These are phyloP conservation scores for Amanita thiersii DNA, from an alignment of 768 basidiomycete genomes.

Conservation along the genomic window DNA sequence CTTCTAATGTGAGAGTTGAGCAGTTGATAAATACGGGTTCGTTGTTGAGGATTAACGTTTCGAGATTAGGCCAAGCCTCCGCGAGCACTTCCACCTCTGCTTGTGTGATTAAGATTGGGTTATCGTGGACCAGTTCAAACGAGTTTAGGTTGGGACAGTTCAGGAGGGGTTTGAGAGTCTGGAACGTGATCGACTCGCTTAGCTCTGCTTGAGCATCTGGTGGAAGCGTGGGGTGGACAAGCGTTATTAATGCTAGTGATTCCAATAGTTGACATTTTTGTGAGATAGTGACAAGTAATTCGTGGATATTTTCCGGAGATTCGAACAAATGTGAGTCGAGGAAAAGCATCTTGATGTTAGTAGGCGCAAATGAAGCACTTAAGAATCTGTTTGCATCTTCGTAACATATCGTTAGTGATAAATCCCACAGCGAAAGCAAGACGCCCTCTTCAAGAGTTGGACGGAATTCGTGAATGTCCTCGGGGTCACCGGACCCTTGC, in stretches of 20 bases:
- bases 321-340: slow-evolving; percentile 42
- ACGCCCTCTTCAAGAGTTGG: slow-evolving; percentile 39
- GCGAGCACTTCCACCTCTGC: slow-evolving; percentile 40
- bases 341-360: slow-evolving; percentile 41
- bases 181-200: slow-evolving; percentile 19
- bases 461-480: slow-evolving; percentile 34
- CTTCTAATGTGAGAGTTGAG: slow-evolving; percentile 26
- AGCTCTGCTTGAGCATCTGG: slow-evolving; percentile 14
- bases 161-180: slow-evolving; percentile 27
- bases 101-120: slow-evolving; percentile 27
- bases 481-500: slow-evolving; percentile 38
- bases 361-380: slow-evolving; percentile 33
- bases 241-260: slow-evolving; percentile 32
- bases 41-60: slow-evolving; percentile 35
- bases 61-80: slow-evolving; percentile 33
- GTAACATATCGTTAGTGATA: slow-evolving; percentile 38
- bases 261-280: slow-evolving; percentile 41
- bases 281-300: slow-evolving; percentile 35
- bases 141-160: slow-evolving; percentile 23
- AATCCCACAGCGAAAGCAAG: slow-evolving; percentile 46
- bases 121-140: slow-evolving; percentile 30
- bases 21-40: slow-evolving; percentile 29
- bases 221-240: slow-evolving; percentile 13
- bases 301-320: slow-evolving; percentile 28
- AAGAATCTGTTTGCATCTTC: slow-evolving; percentile 39